Evolutionary conservation across 352 stramenopile species (phyloP).

Genomic region (Globisporangium alternatum): DNA sequence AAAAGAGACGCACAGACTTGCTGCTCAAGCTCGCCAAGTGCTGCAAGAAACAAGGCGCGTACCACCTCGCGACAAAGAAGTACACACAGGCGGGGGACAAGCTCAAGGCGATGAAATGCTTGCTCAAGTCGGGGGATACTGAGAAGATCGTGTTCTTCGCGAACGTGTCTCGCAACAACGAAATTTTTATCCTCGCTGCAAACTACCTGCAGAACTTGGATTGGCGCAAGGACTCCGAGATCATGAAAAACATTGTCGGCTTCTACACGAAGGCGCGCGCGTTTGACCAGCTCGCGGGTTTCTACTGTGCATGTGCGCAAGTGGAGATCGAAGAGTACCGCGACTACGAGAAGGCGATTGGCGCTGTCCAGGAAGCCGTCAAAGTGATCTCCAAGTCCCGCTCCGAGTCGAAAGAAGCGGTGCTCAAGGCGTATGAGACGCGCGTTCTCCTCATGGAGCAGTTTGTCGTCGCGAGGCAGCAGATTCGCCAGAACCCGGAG

Average conservation of each 20-base stretch:
- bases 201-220: constrained; percentile 96
- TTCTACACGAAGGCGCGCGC: constrained; percentile 96
- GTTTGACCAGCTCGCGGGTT: constrained; percentile 87
- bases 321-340: constrained; percentile 93
- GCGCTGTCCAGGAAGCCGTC: constrained; percentile 86
- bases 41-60: constrained; percentile 91
- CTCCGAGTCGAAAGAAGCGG: constrained; percentile 62
- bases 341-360: constrained; percentile 93
- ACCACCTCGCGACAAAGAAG: constrained; percentile 94
- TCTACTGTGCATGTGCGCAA: constrained; percentile 91
- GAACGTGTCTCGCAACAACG: constrained; percentile 87
- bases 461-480: constrained; percentile 75
- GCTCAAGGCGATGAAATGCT: constrained; percentile 93
- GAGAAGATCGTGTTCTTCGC: constrained; percentile 96
- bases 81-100: constrained; percentile 94
- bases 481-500: constrained; percentile 52
- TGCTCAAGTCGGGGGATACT: constrained; percentile 94
- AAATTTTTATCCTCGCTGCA: constrained; percentile 94
- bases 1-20: constrained; percentile 74
- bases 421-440: constrained; percentile 50
- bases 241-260: constrained; percentile 92
- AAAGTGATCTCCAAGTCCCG: constrained; percentile 86
- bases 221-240: constrained; percentile 88
- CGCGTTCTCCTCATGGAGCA: constrained; percentile 78
- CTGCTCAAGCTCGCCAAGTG: constrained; percentile 90